A percentile compares a stretch with the other conserved stretches of the same genome.
These are phyloP conservation scores for Castanospermum australe DNA, from an alignment of 306 rosid species.

Conservation along the genomic window DNA sequence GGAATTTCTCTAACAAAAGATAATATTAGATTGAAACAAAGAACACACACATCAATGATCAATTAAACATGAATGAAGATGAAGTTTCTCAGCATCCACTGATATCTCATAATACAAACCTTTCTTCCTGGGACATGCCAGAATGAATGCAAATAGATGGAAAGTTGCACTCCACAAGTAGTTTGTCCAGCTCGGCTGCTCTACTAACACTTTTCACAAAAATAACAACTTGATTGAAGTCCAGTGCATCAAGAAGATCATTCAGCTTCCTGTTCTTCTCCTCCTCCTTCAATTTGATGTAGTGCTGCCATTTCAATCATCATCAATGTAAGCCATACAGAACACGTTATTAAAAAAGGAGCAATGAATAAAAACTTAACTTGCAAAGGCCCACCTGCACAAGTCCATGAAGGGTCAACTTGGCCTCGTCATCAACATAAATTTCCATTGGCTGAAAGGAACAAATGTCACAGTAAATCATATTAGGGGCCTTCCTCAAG, in stretches of 20 bases:
- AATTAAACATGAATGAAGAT: background rate
- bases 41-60: background rate
- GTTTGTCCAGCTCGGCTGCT: constrained; percentile 97
- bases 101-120: constrained; percentile 46
- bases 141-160: constrained; percentile 99
- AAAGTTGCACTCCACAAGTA: constrained; percentile 93
- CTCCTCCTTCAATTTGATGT: constrained; percentile 94
- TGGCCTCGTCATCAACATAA: constrained; percentile 98
- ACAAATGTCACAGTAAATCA: constrained; percentile 88
- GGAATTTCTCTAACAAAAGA: background rate
- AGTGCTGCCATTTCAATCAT: constrained; percentile 65
- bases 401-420: constrained; percentile 96
- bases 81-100: background rate
- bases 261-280: constrained; percentile 97
- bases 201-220: constrained; percentile 96
- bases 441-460: constrained; percentile 99
- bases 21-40: background rate
- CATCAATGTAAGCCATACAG: constrained; percentile 25
- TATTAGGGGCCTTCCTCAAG: constrained; percentile 88
- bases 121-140: constrained; percentile 98
- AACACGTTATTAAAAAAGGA: background rate
- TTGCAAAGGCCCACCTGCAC: constrained; percentile 64
- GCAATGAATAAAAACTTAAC: background rate
- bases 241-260: constrained; percentile 96
- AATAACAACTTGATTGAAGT: constrained; percentile 95